phyloP scores from a whole-genome alignment of 768 basidiomycete genomes.

The Hemileccinum rubropunctum region DNA sequence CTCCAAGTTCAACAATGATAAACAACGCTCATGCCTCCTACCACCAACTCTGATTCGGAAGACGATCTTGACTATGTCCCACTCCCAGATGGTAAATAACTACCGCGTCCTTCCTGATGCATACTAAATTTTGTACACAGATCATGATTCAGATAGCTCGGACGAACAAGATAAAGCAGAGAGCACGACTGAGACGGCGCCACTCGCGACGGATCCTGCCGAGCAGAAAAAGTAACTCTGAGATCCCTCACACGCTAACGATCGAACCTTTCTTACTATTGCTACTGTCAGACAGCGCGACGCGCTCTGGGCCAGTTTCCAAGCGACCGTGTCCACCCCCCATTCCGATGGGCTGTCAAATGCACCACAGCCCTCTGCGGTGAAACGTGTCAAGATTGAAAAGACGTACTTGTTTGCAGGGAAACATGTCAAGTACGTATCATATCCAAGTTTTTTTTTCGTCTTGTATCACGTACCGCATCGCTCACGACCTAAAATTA shows the following conservation, averaged over 20 bases:
- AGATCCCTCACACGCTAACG: constrained; percentile 14
- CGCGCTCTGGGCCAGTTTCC: constrained; percentile 65
- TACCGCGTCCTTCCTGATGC: background rate
- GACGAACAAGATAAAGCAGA: constrained; percentile 39
- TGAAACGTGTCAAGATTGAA: constrained; percentile 60
- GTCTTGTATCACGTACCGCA: background rate
- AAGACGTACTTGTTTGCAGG: constrained; percentile 76
- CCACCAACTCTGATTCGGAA: constrained; percentile 55
- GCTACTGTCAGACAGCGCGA: constrained; percentile 49
- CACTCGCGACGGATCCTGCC: constrained; percentile 34
- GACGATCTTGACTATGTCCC: constrained; percentile 66
- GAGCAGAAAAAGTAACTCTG: constrained; percentile 43
- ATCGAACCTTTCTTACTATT: constrained; percentile 33
- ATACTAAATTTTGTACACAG: background rate
- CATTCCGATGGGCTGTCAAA: background rate
- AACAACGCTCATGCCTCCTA: constrained; percentile 21
- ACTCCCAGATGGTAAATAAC: constrained; percentile 36
- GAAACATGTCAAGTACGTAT: constrained; percentile 64
- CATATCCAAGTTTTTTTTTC: too few relatives aligned
- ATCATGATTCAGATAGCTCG: constrained; percentile 38
- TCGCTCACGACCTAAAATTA: background rate
- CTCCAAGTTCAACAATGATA: constrained; percentile 27
- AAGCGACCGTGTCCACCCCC: constrained; percentile 50
- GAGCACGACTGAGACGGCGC: constrained; percentile 12
- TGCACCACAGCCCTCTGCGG: constrained; percentile 16